Base-by-base conservation (phyloP, 176 grass and related monocot genomes). In the bread wheat (Triticum aestivum) region DNA sequence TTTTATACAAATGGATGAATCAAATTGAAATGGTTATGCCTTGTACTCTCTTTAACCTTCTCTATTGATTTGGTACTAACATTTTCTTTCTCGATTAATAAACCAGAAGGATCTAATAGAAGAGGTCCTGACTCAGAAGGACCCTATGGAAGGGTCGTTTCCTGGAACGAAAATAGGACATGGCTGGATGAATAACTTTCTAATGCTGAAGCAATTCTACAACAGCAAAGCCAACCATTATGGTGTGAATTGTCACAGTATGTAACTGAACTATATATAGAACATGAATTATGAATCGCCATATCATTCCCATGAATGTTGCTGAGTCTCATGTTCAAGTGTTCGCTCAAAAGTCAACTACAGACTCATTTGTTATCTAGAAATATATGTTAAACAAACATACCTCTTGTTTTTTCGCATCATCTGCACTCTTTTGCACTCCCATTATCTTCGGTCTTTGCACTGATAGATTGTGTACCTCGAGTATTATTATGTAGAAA, bases 61-160 rank as follows among this genome's bases (percentile, higher is more conserved):
- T 41, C 39, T 42, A 42, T 9, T 42, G 2, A 98, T 85, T 98
- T 96, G 80, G 90, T 88, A 85, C 96, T 84, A 47, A 94, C 72
- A 90, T 91, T 88, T 68, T 96, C 87, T 79, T 94, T 96, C 88
- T 86, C 92, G 73, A 79, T 82, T 47, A 64, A 29, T 23, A 34
- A 38, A 51, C 32, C 71, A 15, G 83, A 64, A 78, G 84, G 29
- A 52, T 38, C 42, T 79, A 77, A 88, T 26, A 88, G 23, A 41
- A 58, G 77, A 77, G 65, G 61, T 4, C 11, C 73, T 80, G 66
- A 37, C 13, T 15, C 78, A 83, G 72, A 84, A 78, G 75, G 74
- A 39, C 38, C 52, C 77, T 9, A 80, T 79, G 45, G 11, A 38
- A 79, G 39, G 83, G 83, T 86, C 12, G 30, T 79, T 39, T 85